phyloP scores from a whole-genome alignment of 768 basidiomycete genomes.

The Lactarius psammicola region DNA sequence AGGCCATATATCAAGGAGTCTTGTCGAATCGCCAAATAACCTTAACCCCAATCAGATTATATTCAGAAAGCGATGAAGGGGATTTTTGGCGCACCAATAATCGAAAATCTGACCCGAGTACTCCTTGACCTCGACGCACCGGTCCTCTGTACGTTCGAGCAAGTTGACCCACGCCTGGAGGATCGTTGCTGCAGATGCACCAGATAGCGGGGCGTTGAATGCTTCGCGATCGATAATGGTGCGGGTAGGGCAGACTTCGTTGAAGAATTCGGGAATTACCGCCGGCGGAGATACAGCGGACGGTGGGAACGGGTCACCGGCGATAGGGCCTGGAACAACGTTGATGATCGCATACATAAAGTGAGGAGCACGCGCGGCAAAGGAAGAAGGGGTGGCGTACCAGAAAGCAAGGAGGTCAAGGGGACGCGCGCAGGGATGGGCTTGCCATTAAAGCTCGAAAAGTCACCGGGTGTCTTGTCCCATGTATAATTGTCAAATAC shows the following conservation, averaged over 20 bases:
- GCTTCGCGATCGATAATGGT: constrained; percentile 36
- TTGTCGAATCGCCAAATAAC: constrained; percentile 36
- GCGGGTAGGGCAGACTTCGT: constrained; percentile 42
- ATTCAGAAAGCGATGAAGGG: neutral
- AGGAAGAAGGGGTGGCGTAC: no score
- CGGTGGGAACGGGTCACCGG: constrained; percentile 40
- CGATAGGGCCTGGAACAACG: constrained; percentile 39
- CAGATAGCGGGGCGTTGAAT: constrained; percentile 34
- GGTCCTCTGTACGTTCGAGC: constrained; percentile 38
- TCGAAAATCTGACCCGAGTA: constrained; percentile 38
- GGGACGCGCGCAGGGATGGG: constrained; percentile 54
- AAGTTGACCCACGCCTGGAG: constrained; percentile 42
- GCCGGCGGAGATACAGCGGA: constrained; percentile 38
- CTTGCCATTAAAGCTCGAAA: constrained; percentile 47
- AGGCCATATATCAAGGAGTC: constrained; percentile 40
- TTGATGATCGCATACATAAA: constrained; percentile 18
- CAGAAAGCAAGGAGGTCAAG: constrained; percentile 51
- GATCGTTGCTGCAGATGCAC: constrained; percentile 34
- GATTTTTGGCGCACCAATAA: constrained; percentile 36
- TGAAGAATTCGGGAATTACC: constrained; percentile 40
- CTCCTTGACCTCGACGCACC: constrained; percentile 43
- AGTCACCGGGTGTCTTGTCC: constrained; percentile 41
- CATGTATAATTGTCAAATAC: constrained; percentile 63
- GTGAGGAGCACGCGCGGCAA: no score
- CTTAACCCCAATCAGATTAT: constrained; percentile 28